Conservation (phyloP, 2,329 filamentous ascomycete genomes). For the Ophiostoma tasmaniense region DNA sequence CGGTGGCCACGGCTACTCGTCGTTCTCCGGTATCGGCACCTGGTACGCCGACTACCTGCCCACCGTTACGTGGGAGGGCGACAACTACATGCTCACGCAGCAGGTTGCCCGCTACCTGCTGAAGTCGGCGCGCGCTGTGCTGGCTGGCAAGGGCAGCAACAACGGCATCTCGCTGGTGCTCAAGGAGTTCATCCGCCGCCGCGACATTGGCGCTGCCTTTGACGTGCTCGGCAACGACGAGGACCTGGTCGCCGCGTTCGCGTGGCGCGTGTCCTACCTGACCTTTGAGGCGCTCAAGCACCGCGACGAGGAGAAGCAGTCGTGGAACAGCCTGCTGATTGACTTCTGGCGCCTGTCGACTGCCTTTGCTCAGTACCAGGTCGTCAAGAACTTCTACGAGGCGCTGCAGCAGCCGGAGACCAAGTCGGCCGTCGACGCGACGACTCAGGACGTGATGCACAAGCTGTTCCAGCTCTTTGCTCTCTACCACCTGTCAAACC, state of each 20-base stretch:
- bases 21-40: conserved; percentile 65
- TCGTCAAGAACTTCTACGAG: conserved; percentile 63
- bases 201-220: conserved; percentile 58
- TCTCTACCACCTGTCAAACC: conserved; percentile 53
- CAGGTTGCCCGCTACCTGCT: conserved; percentile 70
- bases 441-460: conserved; percentile 51
- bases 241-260: conserved; percentile 65
- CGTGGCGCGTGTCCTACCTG: conserved; percentile 64
- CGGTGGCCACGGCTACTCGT: conserved; percentile 68
- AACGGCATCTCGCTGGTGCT: conserved; percentile 62
- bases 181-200: conserved; percentile 52
- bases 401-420: conserved; percentile 38
- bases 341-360: conserved; percentile 71
- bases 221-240: conserved; percentile 62
- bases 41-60: conserved; percentile 72
- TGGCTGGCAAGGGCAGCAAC: conserved; percentile 32
- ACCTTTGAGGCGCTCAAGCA: conserved; percentile 69
- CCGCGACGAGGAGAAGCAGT: conserved; percentile 64
- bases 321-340: conserved; percentile 69
- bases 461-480: conserved; percentile 78
- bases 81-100: conserved; percentile 77
- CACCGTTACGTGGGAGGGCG: conserved; percentile 63
- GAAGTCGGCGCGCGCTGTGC: conserved; percentile 63
- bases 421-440: conserved; percentile 44
- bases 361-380: conserved; percentile 67